These are phyloP conservation scores for Sinapis alba DNA, from an alignment of 441 rosid genomes.

Conservation along the genomic window DNA sequence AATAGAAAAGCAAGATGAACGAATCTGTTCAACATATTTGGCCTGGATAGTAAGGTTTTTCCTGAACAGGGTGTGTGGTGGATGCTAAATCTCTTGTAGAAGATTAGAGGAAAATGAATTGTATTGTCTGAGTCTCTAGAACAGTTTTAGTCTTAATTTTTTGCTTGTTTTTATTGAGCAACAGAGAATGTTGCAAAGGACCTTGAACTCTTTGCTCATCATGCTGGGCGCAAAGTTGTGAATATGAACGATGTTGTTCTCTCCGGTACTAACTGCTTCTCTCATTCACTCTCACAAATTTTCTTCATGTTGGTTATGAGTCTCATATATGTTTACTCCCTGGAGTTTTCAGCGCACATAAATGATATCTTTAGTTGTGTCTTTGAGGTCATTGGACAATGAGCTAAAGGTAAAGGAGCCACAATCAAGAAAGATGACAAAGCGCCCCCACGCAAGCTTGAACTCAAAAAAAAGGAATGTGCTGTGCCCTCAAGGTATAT, in stretches of 20 bases:
- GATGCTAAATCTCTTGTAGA: not conserved
- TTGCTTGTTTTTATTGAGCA: not conserved
- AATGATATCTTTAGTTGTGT: conserved; percentile 58
- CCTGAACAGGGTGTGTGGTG: not conserved
- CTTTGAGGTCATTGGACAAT: conserved; percentile 60
- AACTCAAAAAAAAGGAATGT: too few species aligned
- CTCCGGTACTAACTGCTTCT: conserved; percentile 46
- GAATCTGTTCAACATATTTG: not conserved
- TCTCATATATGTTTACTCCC: not conserved
- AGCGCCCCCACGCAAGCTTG: too few species aligned
- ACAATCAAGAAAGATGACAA: conserved; percentile 53
- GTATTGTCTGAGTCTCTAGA: not conserved
- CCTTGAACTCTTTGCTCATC: conserved; percentile 84
- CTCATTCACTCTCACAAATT: not conserved
- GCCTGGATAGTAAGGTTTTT: not conserved
- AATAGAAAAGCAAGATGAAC: not conserved
- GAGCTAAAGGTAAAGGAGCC: conserved; percentile 73
- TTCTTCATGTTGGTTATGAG: not conserved
- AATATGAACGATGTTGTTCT: conserved; percentile 83
- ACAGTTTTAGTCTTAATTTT: not conserved
- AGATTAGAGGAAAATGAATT: not conserved
- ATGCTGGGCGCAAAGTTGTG: conserved; percentile 83
- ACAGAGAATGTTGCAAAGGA: conserved; percentile 80
- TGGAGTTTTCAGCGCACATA: conserved; percentile 64
- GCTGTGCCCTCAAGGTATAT: too few species aligned